phyloP scores from a whole-genome alignment of 768 basidiomycete genomes.

The Panus rudis region DNA sequence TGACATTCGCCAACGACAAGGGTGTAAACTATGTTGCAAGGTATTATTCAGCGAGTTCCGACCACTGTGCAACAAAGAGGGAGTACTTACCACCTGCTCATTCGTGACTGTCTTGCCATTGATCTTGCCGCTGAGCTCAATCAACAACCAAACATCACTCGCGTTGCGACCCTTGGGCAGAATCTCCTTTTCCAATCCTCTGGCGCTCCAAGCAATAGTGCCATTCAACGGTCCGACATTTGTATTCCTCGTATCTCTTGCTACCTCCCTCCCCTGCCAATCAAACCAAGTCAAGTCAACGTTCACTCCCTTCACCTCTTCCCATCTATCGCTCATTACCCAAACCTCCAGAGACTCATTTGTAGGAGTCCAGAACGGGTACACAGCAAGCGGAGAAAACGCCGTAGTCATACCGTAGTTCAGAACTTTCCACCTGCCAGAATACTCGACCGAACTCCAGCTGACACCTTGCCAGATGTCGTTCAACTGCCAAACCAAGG shows the following conservation, averaged over 20 bases:
- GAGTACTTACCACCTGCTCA: conserved; percentile 42
- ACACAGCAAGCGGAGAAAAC: conserved; percentile 42
- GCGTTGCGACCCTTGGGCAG: conserved; percentile 35
- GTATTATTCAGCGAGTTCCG: neutral
- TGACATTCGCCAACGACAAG: conserved; percentile 36
- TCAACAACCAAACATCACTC: conserved; percentile 42
- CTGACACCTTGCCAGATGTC: conserved; percentile 56
- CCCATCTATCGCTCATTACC: conserved; percentile 47
- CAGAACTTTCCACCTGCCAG: conserved; percentile 53
- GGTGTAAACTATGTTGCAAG: conserved; percentile 41
- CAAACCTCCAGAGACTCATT: conserved; percentile 42
- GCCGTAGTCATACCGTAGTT: conserved; percentile 41
- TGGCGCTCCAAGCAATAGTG: conserved; percentile 32
- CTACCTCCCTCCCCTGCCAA: conserved; percentile 39
- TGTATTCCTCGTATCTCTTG: conserved; percentile 32
- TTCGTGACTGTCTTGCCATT: conserved; percentile 35
- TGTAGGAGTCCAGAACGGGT: conserved; percentile 49
- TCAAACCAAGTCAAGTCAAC: conserved; percentile 51
- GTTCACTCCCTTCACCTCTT: conserved; percentile 36
- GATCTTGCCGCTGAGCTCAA: conserved; percentile 42
- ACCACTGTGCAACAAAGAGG: conserved; percentile 1
- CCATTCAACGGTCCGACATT: conserved; percentile 44
- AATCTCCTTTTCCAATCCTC: conserved; percentile 37
- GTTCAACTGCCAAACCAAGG: conserved; percentile 53
- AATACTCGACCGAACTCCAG: conserved; percentile 51